These are phyloP conservation scores for Avena eriantha DNA, from an alignment of 176 grass and related monocot species.

Conservation along the genomic window DNA sequence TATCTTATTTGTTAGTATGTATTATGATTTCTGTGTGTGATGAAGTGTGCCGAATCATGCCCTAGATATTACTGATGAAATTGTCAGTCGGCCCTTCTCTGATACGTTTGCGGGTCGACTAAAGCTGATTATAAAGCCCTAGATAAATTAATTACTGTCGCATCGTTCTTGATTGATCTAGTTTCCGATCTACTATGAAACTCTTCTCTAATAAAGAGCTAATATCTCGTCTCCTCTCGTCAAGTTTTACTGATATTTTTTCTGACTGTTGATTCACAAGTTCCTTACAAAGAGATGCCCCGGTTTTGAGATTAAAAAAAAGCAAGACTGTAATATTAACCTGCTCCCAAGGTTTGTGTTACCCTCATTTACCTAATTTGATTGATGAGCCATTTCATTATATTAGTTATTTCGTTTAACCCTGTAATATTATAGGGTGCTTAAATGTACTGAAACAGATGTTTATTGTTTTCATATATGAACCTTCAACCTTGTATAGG, in stretches of 20 bases:
- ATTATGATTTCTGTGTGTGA: neutral
- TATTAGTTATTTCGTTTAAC: neutral
- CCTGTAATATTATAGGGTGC: conserved; percentile 14
- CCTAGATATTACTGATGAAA: neutral
- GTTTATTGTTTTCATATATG: neutral
- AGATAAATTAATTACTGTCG: neutral
- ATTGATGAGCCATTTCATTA: neutral
- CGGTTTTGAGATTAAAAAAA: neutral
- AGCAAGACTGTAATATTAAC: too few species aligned
- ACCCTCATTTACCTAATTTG: conserved; percentile 3
- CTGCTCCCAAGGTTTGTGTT: conserved; percentile 6
- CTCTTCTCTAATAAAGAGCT: neutral
- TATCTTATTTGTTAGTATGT: neutral
- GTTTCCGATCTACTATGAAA: neutral
- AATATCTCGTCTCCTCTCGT: neutral
- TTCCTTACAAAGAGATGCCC: neutral
- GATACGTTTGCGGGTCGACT: neutral
- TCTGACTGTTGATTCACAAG: conserved; percentile 2
- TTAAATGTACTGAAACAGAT: conserved; percentile 8
- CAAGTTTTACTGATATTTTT: neutral
- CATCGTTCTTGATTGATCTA: neutral
- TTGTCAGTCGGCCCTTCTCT: neutral
- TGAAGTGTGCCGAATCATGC: neutral
- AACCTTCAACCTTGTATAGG: conserved; percentile 16
- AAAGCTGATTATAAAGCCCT: neutral